These are phyloP conservation scores for Sugiyamaella marilandica DNA, from an alignment of 805 yeast genomes.

Conservation along the genomic window DNA sequence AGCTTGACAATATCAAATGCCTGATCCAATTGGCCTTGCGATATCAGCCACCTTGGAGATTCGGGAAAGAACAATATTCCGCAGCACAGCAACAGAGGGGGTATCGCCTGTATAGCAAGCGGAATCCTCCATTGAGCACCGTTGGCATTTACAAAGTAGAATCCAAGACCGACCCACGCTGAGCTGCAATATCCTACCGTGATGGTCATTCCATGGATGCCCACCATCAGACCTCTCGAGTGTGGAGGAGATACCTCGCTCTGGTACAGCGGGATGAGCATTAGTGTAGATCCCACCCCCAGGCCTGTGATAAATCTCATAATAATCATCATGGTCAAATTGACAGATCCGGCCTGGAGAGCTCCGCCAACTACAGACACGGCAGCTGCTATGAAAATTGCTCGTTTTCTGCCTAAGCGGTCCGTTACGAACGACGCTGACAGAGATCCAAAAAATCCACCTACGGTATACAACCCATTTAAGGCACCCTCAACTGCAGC, in stretches of 20 bases:
- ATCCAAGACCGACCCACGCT: conserved; percentile 71
- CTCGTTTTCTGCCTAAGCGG: conserved; percentile 54
- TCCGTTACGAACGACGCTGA: conserved; percentile 64
- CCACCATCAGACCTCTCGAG: conserved; percentile 75
- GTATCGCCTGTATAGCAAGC: conserved; percentile 1
- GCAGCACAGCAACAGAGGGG: conserved; percentile 34
- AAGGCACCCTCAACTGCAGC: conserved; percentile 24
- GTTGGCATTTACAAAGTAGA: conserved; percentile 48
- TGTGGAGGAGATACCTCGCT: conserved; percentile 72
- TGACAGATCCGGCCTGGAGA: conserved; percentile 49
- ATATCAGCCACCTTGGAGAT: conserved; percentile 77
- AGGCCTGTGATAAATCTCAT: conserved; percentile 80
- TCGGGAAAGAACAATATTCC: conserved; percentile 39
- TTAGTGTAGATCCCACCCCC: conserved; percentile 85
- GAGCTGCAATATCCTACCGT: conserved; percentile 40
- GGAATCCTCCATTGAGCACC: conserved; percentile 29
- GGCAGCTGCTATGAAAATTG: conserved; percentile 48
- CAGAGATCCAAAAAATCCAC: conserved; percentile 75
- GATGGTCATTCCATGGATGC: conserved; percentile 69
- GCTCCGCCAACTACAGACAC: conserved; percentile 58
- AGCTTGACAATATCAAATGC: conserved; percentile 38
- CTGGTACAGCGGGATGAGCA: conserved; percentile 75
- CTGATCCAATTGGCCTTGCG: conserved; percentile 41
- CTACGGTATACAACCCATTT: conserved; percentile 75
- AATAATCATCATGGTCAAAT: conserved; percentile 40